phyloP scores from a whole-genome alignment of 768 basidiomycete species.

The Pilatotrama ljubarskyi region DNA sequence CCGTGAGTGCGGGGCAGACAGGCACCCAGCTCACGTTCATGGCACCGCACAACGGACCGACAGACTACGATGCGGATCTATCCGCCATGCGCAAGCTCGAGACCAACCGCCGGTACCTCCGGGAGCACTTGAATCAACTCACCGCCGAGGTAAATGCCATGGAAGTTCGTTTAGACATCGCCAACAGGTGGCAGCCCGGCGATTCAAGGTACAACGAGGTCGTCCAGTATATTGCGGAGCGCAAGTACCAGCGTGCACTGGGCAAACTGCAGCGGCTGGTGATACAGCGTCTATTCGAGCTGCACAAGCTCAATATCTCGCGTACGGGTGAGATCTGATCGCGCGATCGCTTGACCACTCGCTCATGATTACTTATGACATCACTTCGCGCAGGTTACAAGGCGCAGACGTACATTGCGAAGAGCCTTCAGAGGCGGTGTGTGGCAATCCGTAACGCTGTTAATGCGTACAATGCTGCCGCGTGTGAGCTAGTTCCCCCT shows the following conservation, averaged over 20 bases:
- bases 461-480: slow-evolving; percentile 32
- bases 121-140: slow-evolving; percentile 26
- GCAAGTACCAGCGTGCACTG: slow-evolving; percentile 33
- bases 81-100: slow-evolving; percentile 29
- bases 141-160: not conserved
- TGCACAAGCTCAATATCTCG: slow-evolving; percentile 39
- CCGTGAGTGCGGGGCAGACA: no score
- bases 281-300: slow-evolving; percentile 39
- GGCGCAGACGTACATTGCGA: slow-evolving; percentile 33
- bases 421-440: slow-evolving; percentile 29
- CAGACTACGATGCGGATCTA: slow-evolving; percentile 5
- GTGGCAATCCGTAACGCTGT: slow-evolving; percentile 30
- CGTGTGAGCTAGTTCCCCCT: slow-evolving; percentile 23
- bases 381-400: not conserved
- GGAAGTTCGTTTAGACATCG: slow-evolving; percentile 27
- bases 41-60: not conserved
- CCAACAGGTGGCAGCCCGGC: slow-evolving; percentile 28
- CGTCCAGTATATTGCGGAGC: slow-evolving; percentile 17
- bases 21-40: not conserved
- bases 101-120: slow-evolving; percentile 23
- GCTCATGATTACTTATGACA: no score
- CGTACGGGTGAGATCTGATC: slow-evolving; percentile 29
- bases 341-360: no score
- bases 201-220: slow-evolving; percentile 27
- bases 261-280: slow-evolving; percentile 37